A percentile compares a stretch with the other conserved stretches of the same genome.
Conservation (phyloP, 257 asterid species). For the Verbena officinalis region DNA sequence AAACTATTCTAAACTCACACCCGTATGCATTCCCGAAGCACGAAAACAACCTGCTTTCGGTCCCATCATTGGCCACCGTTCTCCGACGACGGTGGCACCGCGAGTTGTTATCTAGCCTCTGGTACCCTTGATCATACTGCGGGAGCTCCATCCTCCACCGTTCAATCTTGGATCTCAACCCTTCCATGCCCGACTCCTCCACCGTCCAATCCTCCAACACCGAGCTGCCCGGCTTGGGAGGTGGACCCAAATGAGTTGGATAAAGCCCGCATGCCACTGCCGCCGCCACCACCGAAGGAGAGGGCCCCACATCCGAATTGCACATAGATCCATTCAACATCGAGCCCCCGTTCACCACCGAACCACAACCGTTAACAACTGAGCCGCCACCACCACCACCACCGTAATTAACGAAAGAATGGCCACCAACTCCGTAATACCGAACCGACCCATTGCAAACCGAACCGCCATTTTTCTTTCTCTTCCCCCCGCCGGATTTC, state of each 20-base stretch:
- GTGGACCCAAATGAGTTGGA: slow-evolving; percentile 40
- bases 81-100: slow-evolving; percentile 15
- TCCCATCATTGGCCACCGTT: background rate
- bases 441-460: slow-evolving; percentile 29
- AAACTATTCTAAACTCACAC: slow-evolving; percentile 52
- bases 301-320: slow-evolving; percentile 57
- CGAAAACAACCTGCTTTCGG: slow-evolving; percentile 26
- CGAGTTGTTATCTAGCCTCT: slow-evolving; percentile 26
- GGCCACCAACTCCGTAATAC: slow-evolving; percentile 10
- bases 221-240: slow-evolving; percentile 41
- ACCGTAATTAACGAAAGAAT: slow-evolving; percentile 10
- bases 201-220: slow-evolving; percentile 51
- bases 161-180: slow-evolving; percentile 37
- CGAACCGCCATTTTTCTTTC: slow-evolving; percentile 13
- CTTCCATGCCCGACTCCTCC: slow-evolving; percentile 38
- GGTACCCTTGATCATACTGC: slow-evolving; percentile 28
- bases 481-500: slow-evolving; percentile 20
- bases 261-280: slow-evolving; percentile 47
- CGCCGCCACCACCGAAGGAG: slow-evolving; percentile 53
- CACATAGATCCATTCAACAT: slow-evolving; percentile 45
- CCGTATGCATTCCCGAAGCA: slow-evolving; percentile 59
- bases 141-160: slow-evolving; percentile 42
- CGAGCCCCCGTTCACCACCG: slow-evolving; percentile 35
- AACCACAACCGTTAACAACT: slow-evolving; percentile 1
- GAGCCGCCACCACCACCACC: slow-evolving; percentile 31